These are phyloP conservation scores for Xerocomus minutiporus DNA, from an alignment of 1,284 basidiomycete genomes.

Conservation along the genomic window DNA sequence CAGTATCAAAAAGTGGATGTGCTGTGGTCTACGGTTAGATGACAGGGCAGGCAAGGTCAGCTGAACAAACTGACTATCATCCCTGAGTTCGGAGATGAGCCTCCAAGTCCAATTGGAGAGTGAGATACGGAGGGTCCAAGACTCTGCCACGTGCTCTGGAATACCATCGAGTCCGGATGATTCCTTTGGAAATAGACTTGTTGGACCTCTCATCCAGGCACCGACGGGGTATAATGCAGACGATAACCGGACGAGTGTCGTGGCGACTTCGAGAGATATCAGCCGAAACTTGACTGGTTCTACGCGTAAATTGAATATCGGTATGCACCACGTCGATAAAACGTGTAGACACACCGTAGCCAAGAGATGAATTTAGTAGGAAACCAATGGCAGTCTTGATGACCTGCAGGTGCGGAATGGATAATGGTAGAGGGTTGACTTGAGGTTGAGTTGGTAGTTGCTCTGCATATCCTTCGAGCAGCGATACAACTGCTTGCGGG, in stretches of 20 bases:
- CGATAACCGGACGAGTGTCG: slow-evolving; percentile 64
- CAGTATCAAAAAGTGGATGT: slow-evolving; percentile 53
- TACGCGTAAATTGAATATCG: slow-evolving; percentile 28
- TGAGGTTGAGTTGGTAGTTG: slow-evolving; percentile 41
- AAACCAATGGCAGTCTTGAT: slow-evolving; percentile 77
- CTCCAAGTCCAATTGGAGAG: slow-evolving; percentile 76
- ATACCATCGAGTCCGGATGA: slow-evolving; percentile 15
- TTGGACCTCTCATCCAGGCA: slow-evolving; percentile 45
- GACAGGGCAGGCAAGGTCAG: neutral
- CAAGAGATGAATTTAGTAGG: slow-evolving; percentile 74
- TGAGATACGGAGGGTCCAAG: slow-evolving; percentile 61
- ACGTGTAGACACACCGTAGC: slow-evolving; percentile 53
- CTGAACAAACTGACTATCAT: slow-evolving; percentile 45
- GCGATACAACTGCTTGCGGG: slow-evolving; percentile 57
- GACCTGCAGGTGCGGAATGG: slow-evolving; percentile 62
- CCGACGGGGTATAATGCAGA: slow-evolving; percentile 67
- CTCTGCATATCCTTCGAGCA: slow-evolving; percentile 68
- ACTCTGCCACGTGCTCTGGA: slow-evolving; percentile 40
- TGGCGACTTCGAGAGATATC: slow-evolving; percentile 59
- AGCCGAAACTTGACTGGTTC: slow-evolving; percentile 68
- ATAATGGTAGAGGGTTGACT: slow-evolving; percentile 44
- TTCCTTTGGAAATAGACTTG: slow-evolving; percentile 26
- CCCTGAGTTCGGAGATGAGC: slow-evolving; percentile 60
- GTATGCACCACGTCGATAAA: neutral
- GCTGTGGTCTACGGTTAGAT: slow-evolving; percentile 33